Evolutionary conservation across 306 rosid genomes (phyloP).

Genomic region (Glycine tomentella): DNA sequence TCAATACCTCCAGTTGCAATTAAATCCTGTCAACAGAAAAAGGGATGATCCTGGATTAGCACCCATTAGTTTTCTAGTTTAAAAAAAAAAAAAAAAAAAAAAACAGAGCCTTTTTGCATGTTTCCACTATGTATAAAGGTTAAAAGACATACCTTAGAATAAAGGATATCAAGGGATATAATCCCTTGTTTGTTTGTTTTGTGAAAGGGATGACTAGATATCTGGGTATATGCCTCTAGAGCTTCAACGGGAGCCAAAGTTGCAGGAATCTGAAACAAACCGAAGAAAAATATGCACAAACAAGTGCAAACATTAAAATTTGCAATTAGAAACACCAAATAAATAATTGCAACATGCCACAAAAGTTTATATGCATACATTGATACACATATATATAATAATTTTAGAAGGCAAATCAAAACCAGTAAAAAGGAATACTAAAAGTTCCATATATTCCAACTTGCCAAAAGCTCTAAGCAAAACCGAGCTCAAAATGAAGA

Average conservation of each 20-base stretch:
- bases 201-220: conserved; percentile 97
- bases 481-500: not conserved
- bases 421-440: conserved; percentile 15
- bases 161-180: conserved; percentile 75
- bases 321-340: conserved; percentile 8
- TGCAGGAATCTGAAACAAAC: conserved; percentile 72
- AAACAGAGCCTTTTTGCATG: not conserved
- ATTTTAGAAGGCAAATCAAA: conserved; percentile 1
- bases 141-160: conserved; percentile 65
- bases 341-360: not conserved
- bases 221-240: conserved; percentile 87
- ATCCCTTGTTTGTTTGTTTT: conserved; percentile 97
- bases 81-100: not conserved
- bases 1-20: conserved; percentile 96
- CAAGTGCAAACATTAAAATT: conserved; percentile 24
- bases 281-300: conserved; percentile 18
- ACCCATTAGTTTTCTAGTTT: not conserved
- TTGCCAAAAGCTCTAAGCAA: conserved; percentile 8
- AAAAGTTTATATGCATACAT: not conserved
- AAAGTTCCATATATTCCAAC: not conserved
- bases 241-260: conserved; percentile 85
- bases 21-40: conserved; percentile 67
- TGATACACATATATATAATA: not conserved
- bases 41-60: not conserved
- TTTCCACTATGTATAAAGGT: not conserved